Base-by-base conservation (phyloP, 2,329 filamentous ascomycete genomes). In the Trichoderma atrobrunneum region DNA sequence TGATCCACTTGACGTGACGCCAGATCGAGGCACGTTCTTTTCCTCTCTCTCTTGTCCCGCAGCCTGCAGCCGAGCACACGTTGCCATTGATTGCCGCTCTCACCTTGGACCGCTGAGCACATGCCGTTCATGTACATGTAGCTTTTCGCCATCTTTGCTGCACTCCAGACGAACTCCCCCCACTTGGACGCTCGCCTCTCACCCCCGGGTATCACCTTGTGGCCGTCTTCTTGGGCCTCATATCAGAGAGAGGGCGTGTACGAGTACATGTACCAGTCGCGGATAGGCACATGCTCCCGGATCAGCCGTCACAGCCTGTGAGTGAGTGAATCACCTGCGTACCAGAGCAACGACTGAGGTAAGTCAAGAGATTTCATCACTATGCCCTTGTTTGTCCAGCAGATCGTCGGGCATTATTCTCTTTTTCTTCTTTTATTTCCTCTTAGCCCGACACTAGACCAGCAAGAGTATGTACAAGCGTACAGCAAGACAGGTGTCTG, bases 41-140 rank as follows among this genome's bases (percentile, higher is more conserved):
- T 43, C 7, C 3, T 48, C 24, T 28, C 60, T 36, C 36, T 62
- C 28, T 34, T 11, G 18, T 68, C 54, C 26, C 54, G 34, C 54
- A 68, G 26, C 63, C 57, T 43, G 43, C 64, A 69, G 64, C 63
- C 70, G 70, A 72, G 57, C 70, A 72, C 48, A 72, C 70, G 70
- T 72, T 72, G 70, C 70, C 21, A 62, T 61, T 62, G 68, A 61
- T 61, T 63, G 68, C 24, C 36, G 30, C 8, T 59, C 34, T 72
- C 59, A 70, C 66, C 66, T 62, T 57, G 24, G 43, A 16, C 26
- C 16, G 51, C 36, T 57, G 30, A 66, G 69, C 69, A 60, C 61
- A 71, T 71, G 69, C 39, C 34, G n/a, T 21, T 60, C 28, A 21
- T 21, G 56, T 59, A 59, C 26, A n/a, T 32, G 28, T 59, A 28